A percentile compares a stretch with the other conserved stretches of the same genome.
Conservation (phyloP, 176 grass and related monocot genomes). For the Lolium multiflorum region DNA sequence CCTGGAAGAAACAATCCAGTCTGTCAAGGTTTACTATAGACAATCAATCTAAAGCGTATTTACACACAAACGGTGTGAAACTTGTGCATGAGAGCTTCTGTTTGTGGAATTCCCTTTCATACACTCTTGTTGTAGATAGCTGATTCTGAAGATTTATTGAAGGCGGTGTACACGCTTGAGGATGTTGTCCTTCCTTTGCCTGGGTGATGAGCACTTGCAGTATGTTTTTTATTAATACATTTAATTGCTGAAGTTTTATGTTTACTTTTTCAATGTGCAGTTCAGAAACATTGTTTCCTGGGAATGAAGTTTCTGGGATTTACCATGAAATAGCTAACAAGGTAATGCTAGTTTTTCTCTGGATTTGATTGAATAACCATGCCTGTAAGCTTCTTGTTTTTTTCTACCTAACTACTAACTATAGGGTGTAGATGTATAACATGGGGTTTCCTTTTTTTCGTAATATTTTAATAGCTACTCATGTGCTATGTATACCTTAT, state of each 20-base stretch:
- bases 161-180: slow-evolving; percentile 75
- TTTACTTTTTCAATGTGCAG: slow-evolving; percentile 54
- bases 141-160: slow-evolving; percentile 87
- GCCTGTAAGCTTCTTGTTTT: not conserved
- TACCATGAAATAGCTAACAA: slow-evolving; percentile 91
- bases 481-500: slow-evolving; percentile 15
- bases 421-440: not conserved
- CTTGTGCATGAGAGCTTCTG: slow-evolving; percentile 10
- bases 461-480: not conserved
- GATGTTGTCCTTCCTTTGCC: slow-evolving; percentile 98
- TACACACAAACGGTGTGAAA: slow-evolving; percentile 4
- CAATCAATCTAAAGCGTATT: slow-evolving; percentile 11
- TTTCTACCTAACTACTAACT: slow-evolving; percentile 20
- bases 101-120: slow-evolving; percentile 30
- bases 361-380: not conserved
- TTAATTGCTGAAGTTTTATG: slow-evolving; percentile 12
- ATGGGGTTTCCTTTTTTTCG: not conserved
- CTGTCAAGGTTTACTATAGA: slow-evolving; percentile 76
- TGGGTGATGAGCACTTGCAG: slow-evolving; percentile 65
- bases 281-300: slow-evolving; percentile 84
- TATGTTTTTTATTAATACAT: slow-evolving; percentile 11
- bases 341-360: slow-evolving; percentile 43
- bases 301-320: slow-evolving; percentile 82
- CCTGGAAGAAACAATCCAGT: slow-evolving; percentile 70
- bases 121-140: slow-evolving; percentile 57